Evolutionary conservation across 306 rosid genomes (phyloP).

Genomic region (Benincasa hispida): DNA sequence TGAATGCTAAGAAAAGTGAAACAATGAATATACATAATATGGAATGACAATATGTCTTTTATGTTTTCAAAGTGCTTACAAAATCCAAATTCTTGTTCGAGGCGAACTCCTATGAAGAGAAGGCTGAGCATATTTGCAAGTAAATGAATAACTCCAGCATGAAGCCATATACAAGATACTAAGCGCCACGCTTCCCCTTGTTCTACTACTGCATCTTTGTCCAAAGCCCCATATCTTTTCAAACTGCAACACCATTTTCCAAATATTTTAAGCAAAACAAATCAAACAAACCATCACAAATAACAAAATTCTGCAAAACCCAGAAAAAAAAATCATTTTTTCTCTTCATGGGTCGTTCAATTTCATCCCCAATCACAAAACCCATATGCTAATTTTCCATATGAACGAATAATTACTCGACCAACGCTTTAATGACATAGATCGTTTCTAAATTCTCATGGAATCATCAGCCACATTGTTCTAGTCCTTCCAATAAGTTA

Average conservation of each 20-base stretch:
- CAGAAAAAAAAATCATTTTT: too few species aligned
- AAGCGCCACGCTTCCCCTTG: conserved; percentile 58
- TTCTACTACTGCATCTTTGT: conserved; percentile 29
- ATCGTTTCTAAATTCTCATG: too few species aligned
- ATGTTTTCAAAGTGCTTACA: conserved; percentile 44
- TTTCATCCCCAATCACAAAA: neutral
- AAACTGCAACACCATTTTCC: conserved; percentile 44
- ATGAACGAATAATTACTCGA: neutral
- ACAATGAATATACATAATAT: neutral
- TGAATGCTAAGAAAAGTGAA: neutral
- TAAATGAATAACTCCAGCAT: conserved; percentile 78
- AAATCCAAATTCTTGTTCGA: conserved; percentile 83
- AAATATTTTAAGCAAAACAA: neutral
- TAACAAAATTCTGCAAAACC: neutral
- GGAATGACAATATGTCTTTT: too few species aligned
- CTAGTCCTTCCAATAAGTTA: too few species aligned
- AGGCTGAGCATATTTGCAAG: conserved; percentile 73
- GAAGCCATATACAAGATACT: conserved; percentile 82
- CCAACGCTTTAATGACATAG: too few species aligned
- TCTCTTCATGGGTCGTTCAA: neutral
- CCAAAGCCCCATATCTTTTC: conserved; percentile 50
- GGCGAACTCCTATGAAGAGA: conserved; percentile 57
- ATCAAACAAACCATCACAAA: neutral
- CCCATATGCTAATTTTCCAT: neutral
- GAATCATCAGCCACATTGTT: too few species aligned